Conservation (phyloP, 345 rosid species). For the Mercurialis annua region DNA sequence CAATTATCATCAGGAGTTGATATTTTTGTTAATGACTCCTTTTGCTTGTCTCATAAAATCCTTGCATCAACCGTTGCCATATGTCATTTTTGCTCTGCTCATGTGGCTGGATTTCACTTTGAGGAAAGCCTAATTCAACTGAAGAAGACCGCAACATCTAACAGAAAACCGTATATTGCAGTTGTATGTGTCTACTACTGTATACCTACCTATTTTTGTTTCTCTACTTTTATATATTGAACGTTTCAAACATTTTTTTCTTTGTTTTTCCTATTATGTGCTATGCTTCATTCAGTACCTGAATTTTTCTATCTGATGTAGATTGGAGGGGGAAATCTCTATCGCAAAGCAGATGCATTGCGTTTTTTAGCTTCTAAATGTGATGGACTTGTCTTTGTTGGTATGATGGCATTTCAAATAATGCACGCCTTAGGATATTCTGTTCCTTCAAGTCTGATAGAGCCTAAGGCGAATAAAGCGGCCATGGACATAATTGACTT, state of each 20-base stretch:
- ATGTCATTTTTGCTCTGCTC: constrained; percentile 45
- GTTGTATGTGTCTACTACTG: constrained; percentile 42
- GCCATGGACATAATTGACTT: constrained; percentile 45
- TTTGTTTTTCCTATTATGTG: neutral
- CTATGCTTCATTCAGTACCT: constrained; percentile 19
- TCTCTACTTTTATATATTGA: neutral
- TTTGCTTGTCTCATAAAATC: constrained; percentile 52
- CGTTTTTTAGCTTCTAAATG: constrained; percentile 58
- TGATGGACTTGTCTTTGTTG: constrained; percentile 55
- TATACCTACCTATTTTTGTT: neutral
- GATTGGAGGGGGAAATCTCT: constrained; percentile 68
- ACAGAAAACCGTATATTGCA: constrained; percentile 51
- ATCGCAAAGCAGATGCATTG: constrained; percentile 51
- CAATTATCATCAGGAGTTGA: constrained; percentile 52
- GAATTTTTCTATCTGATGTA: constrained; percentile 24
- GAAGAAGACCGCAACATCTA: constrained; percentile 32
- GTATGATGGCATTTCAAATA: constrained; percentile 62
- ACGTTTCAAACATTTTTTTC: neutral
- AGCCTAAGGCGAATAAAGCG: constrained; percentile 40
- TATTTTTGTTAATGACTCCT: constrained; percentile 63
- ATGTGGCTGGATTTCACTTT: constrained; percentile 61
- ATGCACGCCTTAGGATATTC: constrained; percentile 46
- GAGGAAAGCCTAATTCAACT: constrained; percentile 46
- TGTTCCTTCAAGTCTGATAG: constrained; percentile 45
- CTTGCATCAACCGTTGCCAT: constrained; percentile 69